Evolutionary conservation across 129 eudicot genomes (phyloP), one percentile per base, ranked within the genome.

Genomic region (Erigeron canadensis): DNA sequence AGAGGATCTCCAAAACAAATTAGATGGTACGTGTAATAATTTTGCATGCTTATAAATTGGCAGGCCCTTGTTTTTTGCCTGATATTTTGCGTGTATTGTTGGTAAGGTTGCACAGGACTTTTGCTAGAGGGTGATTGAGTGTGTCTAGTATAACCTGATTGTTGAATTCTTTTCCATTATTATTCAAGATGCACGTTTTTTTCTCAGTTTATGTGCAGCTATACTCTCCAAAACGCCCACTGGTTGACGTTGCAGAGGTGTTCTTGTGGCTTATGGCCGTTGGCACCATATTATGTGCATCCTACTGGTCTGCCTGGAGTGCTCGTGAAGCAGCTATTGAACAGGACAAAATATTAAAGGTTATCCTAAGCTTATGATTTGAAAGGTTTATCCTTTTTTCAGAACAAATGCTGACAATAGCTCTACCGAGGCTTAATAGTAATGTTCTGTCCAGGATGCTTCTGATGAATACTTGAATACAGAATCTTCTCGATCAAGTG

Each of bases 191-290:
- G 50, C 34, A 22, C 63, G 50, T 19, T 61, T 51, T 71, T 43
- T 65, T 55, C 66, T 66, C 96, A 95, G 99, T 95, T 83, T 83
- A 88, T 77, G 92, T 95, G 84, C 97, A 95, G 83, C 79, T 95
- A 60, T 95, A 95, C 79, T 95, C 99, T 44, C 99, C 99, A 23
- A 77, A 73, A 65, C 96, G 99, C 55, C 96, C 99, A 10, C 75
- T 79, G 53, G 99, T 95, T 68, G 99, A 95, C 58, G 97, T 95
- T 21, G 99, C 99, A 7, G 99, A 95, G 84, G 99, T 95, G 72
- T 95, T 95, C 69, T 68, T 95, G 61, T 95, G 99, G 99, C 91
- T 95, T 50, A 95, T 95, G 99, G 97, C 99, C 60, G 96, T 95
- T 57, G 97, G 97, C 46, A 95, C 97, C 65, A 95, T 90, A 44